Evolutionary conservation across 306 rosid species (phyloP).

Genomic region (Rosa chinensis): DNA sequence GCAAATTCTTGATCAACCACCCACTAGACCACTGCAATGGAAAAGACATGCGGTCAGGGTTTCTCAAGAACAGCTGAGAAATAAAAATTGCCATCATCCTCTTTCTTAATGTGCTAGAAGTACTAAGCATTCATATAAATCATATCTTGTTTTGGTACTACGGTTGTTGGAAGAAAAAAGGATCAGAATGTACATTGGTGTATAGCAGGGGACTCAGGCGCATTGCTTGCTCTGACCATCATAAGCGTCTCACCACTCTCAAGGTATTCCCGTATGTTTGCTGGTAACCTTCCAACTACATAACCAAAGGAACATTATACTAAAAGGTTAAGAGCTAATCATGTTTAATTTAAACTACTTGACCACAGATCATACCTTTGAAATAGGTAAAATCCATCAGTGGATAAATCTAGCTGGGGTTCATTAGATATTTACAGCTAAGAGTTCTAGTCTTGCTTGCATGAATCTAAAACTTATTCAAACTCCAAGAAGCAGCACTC

Average conservation of each 20-base stretch:
- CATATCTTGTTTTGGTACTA: too few relatives aligned
- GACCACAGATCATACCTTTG: not conserved
- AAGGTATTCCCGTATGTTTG: conserved; percentile 50
- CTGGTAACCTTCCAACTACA: conserved; percentile 51
- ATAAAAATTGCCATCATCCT: not conserved
- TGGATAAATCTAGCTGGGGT: too few relatives aligned
- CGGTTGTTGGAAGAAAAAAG: too few relatives aligned
- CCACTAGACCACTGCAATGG: conserved; percentile 58
- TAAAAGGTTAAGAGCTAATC: not conserved
- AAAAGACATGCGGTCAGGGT: not conserved
- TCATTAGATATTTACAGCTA: too few relatives aligned
- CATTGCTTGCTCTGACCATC: conserved; percentile 24
- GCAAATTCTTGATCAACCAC: conserved; percentile 53
- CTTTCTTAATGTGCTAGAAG: not conserved
- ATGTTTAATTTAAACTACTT: not conserved
- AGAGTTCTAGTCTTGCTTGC: too few relatives aligned
- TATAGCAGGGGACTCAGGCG: conserved; percentile 50
- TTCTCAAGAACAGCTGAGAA: not conserved
- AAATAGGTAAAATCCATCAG: too few relatives aligned
- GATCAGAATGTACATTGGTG: too few relatives aligned
- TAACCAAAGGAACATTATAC: not conserved
- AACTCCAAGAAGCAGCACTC: too few relatives aligned
- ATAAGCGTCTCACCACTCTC: conserved; percentile 81
- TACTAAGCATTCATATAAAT: not conserved
- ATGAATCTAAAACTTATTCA: too few relatives aligned